Evolutionary conservation across 2,329 filamentous ascomycete genomes (phyloP).

Genomic region (Penicillium aurantiogriseum): DNA sequence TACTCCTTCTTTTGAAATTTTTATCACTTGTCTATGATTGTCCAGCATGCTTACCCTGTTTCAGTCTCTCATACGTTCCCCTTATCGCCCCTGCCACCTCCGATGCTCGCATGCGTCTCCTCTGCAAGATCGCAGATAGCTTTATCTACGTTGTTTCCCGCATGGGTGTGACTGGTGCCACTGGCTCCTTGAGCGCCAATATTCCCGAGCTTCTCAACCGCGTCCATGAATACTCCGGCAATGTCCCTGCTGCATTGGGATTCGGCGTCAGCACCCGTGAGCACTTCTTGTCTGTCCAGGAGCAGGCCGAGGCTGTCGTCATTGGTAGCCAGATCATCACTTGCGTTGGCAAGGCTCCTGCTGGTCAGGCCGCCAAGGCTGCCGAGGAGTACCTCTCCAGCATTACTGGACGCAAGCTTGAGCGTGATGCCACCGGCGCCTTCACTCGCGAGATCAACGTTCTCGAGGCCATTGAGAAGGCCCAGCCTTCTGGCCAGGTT

Average conservation of each 20-base stretch:
- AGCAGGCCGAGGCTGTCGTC: constrained; percentile 88
- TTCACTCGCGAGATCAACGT: constrained; percentile 67
- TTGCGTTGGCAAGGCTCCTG: constrained; percentile 66
- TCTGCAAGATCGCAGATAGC: constrained; percentile 94
- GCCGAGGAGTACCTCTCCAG: constrained; percentile 85
- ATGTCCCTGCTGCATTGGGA: constrained; percentile 86
- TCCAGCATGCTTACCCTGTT: constrained; percentile 1
- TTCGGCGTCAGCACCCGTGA: constrained; percentile 96
- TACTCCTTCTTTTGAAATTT: background rate
- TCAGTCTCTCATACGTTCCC: constrained; percentile 87
- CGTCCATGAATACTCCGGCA: constrained; percentile 89
- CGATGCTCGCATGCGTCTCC: constrained; percentile 86
- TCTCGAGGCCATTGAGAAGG: constrained; percentile 64
- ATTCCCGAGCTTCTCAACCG: constrained; percentile 78
- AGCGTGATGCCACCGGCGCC: constrained; percentile 45
- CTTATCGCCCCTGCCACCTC: constrained; percentile 93
- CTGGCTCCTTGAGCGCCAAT: constrained; percentile 74
- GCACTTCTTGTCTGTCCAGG: constrained; percentile 82
- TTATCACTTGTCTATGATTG: background rate
- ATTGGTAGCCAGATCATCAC: constrained; percentile 95
- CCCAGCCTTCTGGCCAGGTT: constrained; percentile 52
- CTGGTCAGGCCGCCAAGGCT: constrained; percentile 65
- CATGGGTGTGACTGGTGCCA: constrained; percentile 93
- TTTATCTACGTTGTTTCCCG: constrained; percentile 98
- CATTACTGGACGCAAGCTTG: constrained; percentile 58